These are phyloP conservation scores for Hymenoscyphus scutula DNA, from an alignment of 2,329 filamentous ascomycete genomes.

Conservation along the genomic window DNA sequence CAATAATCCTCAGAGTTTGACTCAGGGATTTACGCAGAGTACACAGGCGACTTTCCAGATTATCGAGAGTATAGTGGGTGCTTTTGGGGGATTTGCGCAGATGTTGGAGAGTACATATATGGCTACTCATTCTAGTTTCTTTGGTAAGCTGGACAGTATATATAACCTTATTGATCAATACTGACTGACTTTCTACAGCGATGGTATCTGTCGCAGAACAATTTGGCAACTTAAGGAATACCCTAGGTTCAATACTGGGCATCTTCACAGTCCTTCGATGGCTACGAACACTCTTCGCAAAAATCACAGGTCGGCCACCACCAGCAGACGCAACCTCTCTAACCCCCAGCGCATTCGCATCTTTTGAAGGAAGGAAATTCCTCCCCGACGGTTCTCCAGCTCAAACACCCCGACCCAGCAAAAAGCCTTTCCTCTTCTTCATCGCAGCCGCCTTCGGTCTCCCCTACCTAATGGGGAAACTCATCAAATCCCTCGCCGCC, in stretches of 20 bases:
- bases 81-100: constrained; percentile 96
- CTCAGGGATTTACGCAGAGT: constrained; percentile 91
- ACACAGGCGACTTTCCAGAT: constrained; percentile 97
- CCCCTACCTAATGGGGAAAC: constrained; percentile 94
- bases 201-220: constrained; percentile 99
- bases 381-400: constrained; percentile 62
- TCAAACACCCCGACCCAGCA: constrained; percentile 70
- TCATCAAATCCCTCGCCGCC: constrained; percentile 80
- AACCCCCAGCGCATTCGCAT: constrained; percentile 86
- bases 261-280: constrained; percentile 96
- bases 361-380: constrained; percentile 70
- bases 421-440: constrained; percentile 96
- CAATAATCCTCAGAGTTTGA: constrained; percentile 90
- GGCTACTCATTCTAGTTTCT: constrained; percentile 98
- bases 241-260: constrained; percentile 86
- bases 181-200: constrained; percentile 53
- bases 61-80: constrained; percentile 93
- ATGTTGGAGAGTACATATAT: constrained; percentile 99
- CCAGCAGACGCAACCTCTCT: constrained; percentile 84
- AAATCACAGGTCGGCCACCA: constrained; percentile 85
- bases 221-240: constrained; percentile 89
- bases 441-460: constrained; percentile 90
- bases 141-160: constrained; percentile 78
- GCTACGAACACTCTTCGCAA: constrained; percentile 87
- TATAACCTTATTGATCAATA: too few relatives aligned